Percentiles rank a stretch among this genome's conserved stretches.
Conservation (phyloP, 108 stramenopile species). For the Skeletonema potamos region DNA sequence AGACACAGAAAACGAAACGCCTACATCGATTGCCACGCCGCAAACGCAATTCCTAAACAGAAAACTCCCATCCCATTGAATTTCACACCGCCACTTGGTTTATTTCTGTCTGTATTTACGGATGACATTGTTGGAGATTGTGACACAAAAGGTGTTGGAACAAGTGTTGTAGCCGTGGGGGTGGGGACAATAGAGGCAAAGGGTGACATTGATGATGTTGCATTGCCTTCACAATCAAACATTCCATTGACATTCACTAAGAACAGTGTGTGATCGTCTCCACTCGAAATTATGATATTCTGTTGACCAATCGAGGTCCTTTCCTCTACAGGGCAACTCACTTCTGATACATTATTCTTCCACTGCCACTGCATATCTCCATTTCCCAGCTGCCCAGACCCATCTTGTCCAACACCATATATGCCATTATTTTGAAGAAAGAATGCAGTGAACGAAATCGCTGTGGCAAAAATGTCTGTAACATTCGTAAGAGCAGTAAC, state of each 20-base stretch:
- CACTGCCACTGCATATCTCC: slow-evolving; percentile 5
- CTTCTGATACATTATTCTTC: background rate
- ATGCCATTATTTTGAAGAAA: slow-evolving; percentile 17
- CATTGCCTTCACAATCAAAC: background rate
- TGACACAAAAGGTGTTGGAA: background rate
- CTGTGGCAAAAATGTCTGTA: slow-evolving; percentile 17
- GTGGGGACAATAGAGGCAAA: background rate
- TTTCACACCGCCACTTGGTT: background rate
- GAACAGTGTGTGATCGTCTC: slow-evolving; percentile 38
- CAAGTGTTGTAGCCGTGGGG: background rate
- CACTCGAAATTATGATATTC: slow-evolving; percentile 13
- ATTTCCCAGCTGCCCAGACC: slow-evolving; percentile 23
- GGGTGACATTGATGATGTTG: background rate
- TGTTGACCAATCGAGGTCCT: background rate
- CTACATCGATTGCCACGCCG: background rate
- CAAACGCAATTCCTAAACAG: background rate
- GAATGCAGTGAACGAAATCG: slow-evolving; percentile 17
- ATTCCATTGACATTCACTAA: slow-evolving; percentile 8
- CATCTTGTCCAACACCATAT: slow-evolving; percentile 26
- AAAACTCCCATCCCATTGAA: background rate
- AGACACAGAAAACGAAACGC: background rate
- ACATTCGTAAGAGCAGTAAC: slow-evolving; percentile 10
- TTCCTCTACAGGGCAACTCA: background rate
- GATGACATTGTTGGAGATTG: too few relatives aligned
- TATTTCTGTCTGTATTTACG: background rate